Conservation (phyloP, 2,329 filamentous ascomycete species). For the Uncinocarpus reesii region DNA sequence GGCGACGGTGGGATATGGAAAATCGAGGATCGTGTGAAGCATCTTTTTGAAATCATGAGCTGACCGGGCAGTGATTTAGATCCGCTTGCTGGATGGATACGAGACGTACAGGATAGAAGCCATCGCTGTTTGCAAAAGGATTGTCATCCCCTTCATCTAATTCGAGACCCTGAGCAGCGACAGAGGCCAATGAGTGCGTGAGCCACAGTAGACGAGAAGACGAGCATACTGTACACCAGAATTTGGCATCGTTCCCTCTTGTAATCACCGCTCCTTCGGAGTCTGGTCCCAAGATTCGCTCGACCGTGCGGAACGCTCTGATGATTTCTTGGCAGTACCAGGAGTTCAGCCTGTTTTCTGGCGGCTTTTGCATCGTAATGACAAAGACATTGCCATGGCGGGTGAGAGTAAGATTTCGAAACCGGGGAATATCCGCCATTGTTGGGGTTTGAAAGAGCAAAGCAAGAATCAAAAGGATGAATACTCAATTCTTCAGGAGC, state of each 20-base stretch:
- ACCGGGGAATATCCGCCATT: constrained; percentile 23
- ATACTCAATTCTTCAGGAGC: background rate
- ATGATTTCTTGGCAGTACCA: constrained; percentile 42
- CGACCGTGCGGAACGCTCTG: constrained; percentile 39
- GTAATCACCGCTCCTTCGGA: constrained; percentile 46
- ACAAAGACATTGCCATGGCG: constrained; percentile 43
- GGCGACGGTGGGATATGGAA: constrained; percentile 41
- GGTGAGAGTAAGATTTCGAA: constrained; percentile 39
- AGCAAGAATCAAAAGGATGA: background rate
- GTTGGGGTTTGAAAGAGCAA: background rate
- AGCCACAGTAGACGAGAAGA: background rate
- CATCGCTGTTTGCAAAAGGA: constrained; percentile 47
- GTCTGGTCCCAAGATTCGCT: constrained; percentile 38
- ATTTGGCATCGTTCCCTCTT: constrained; percentile 39
- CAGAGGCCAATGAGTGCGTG: background rate
- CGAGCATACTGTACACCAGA: constrained; percentile 38
- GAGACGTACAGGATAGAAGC: constrained; percentile 46
- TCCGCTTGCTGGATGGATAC: background rate
- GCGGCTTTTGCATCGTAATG: constrained; percentile 45
- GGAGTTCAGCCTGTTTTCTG: constrained; percentile 45
- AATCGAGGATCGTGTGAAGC: constrained; percentile 42
- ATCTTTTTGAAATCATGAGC: constrained; percentile 28
- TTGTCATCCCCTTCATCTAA: constrained; percentile 40
- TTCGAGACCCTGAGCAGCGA: constrained; percentile 31
- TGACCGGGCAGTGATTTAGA: background rate